Evolutionary conservation across 2,329 filamentous ascomycete species (phyloP).

Genomic region (Paracorniculantispora psalliotae): DNA sequence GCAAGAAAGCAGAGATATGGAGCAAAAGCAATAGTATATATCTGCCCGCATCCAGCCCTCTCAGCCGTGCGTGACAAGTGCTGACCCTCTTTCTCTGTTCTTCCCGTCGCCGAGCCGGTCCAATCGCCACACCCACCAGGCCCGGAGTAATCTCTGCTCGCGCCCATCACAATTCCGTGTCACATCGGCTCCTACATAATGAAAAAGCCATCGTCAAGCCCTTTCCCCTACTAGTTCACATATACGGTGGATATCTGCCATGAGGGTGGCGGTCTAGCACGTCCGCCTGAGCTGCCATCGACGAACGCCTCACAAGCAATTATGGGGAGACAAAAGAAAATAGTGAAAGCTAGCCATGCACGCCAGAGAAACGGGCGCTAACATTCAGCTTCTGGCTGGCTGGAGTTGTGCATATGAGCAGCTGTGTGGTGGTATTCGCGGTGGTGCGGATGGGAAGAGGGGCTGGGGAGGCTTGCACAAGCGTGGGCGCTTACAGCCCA

Average conservation of each 20-base stretch:
- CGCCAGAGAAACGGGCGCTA: conserved; percentile 4
- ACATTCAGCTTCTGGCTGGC: neutral
- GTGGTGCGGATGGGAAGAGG: neutral
- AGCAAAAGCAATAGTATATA: neutral
- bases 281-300: neutral
- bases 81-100: neutral
- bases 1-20: neutral
- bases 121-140: neutral
- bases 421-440: neutral
- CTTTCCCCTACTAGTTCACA: neutral
- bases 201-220: neutral
- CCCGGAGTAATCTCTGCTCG: conserved; percentile 1
- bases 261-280: neutral
- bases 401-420: too few relatives aligned
- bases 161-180: neutral
- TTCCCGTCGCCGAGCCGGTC: neutral
- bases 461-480: neutral
- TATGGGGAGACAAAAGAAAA: neutral
- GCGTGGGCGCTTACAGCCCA: conserved; percentile 5
- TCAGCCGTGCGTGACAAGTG: neutral
- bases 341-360: neutral
- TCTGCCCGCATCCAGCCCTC: neutral
- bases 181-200: neutral
- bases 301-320: neutral
- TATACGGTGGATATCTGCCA: neutral